These are phyloP conservation scores for Auriscalpium vulgare DNA, from an alignment of 768 basidiomycete species.

Conservation along the genomic window DNA sequence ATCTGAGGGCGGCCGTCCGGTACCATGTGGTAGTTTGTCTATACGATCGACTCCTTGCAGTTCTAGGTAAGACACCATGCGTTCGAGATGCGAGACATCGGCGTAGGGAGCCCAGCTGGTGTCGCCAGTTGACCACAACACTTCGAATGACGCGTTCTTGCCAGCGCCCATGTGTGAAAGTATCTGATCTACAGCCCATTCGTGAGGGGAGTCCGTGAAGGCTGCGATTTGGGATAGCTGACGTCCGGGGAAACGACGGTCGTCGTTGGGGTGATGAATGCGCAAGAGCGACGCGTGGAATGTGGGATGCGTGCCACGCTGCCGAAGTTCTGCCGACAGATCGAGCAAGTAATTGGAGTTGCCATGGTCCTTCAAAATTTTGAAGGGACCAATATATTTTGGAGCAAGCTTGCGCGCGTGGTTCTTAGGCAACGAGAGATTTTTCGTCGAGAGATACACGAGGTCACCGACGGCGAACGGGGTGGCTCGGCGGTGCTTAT, in stretches of 20 bases:
- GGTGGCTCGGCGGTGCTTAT: slow-evolving; percentile 4
- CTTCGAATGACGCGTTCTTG: not conserved
- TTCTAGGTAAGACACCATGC: too few species aligned
- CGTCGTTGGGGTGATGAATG: not conserved
- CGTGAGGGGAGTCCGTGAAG: not conserved
- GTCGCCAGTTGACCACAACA: not conserved
- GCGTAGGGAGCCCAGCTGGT: too few species aligned
- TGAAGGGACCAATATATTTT: slow-evolving; percentile 32
- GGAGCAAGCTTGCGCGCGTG: slow-evolving; percentile 28
- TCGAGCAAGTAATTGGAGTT: not conserved
- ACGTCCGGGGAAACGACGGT: not conserved
- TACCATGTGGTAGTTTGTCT: too few species aligned
- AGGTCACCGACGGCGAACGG: slow-evolving; percentile 17
- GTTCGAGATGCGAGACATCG: too few species aligned
- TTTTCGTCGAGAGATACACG: slow-evolving; percentile 31
- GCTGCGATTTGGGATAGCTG: not conserved
- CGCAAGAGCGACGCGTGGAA: not conserved
- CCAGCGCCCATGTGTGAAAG: not conserved
- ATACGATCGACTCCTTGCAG: too few species aligned
- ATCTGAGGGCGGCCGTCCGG: too few species aligned
- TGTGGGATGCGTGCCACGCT: not conserved
- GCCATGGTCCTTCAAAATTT: slow-evolving; percentile 13
- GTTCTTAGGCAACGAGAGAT: slow-evolving; percentile 27
- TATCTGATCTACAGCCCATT: not conserved
- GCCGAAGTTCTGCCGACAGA: not conserved